Base-by-base conservation (phyloP, 2,329 filamentous ascomycete genomes). In the Pezicula carpinea region DNA sequence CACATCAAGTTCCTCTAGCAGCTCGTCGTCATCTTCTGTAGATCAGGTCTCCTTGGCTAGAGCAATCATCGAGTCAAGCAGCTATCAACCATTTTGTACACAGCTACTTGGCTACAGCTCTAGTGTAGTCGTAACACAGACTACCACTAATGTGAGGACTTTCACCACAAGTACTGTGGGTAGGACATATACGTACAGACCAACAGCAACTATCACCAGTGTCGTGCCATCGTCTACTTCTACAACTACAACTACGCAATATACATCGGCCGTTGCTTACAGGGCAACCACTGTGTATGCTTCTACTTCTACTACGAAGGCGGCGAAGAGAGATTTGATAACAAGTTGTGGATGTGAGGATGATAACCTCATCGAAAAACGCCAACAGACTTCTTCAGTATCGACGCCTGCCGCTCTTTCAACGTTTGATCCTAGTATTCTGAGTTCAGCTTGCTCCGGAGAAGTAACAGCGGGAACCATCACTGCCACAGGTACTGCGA, bases 61-160 rank as follows among this genome's bases (percentile, higher is more conserved):
- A 6, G 18, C 38, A 8, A 39, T 39, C 17, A 39, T 39, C 22
- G 17, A 19, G 4, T 17, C 38, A 39, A 39, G 38, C 21, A 22
- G 38, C 3, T 39, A 39, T 39, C 38, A 39, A 39, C 38, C 38
- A 39, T 39, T 39, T 10, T 39, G 38, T 18, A 39, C 17, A 17
- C 11, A 6, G 19, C 22, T 21, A 10, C 38, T 39, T 22, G 18
- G 38, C 38, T 39, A 39, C 38, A 11, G 2, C 5, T 21, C 6
- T 21, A 21, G 11, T 5, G 6, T 21, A 21, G 14, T 13, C n/a
- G 5, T 18, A 6, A 22, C 18, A 8, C 17, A 39, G 22, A 39
- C 38, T 6, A 23, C 11, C 2, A 14, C 21, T 7, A 6, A n/a
- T 18, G 6, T 17, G 8, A 17, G 17, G 11, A 2, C 38, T n/a